Evolutionary conservation across 108 stramenopile genomes (phyloP), one percentile per base, ranked within the genome.

Genomic region (Nitzschia sp.): DNA sequence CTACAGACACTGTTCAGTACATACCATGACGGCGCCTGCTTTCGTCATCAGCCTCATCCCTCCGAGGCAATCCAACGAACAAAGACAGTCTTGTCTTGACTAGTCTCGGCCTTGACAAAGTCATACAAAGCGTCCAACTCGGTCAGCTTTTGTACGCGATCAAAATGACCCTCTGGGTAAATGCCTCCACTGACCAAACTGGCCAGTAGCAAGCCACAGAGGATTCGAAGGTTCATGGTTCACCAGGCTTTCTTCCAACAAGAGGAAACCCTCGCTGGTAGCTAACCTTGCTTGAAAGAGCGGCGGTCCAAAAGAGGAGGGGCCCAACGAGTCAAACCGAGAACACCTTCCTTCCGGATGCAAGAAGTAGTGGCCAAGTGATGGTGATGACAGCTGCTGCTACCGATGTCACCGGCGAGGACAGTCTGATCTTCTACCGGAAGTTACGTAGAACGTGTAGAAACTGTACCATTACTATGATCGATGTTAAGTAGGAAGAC

Each of bases 41-140:
- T 89, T 63, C 75, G 82, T 89, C 88, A 89, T 89, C 88, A 89
- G 19, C 88, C 85, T 89, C 88, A 89, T 69, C 77, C 76, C 37
- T 73, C 54, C 22, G 76, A 78, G 41, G 88, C 88, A 61, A 89
- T 84, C 58, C 67, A 81, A 25, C 88, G 84, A 38, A 86, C 79
- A 63, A 89, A 82, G 46, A 81, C 65, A 21, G 88, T 84, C 75
- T 84, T 76, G 41, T 82, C 87, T 17, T 71, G 65, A 9, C 69
- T 71, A 51, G 82, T 73, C 59, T 76, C 59, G n/a, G 22, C 50
- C 10, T 67, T 44, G 53, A 70, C 17, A 39, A 53, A 50, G 41
- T 59, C 54, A 26, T 42, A 17, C 40, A 60, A 51, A 43, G 9
- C 7, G 20, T 26, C 53, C 10, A 42, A 42, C n/a, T 67, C 53